Evolutionary conservation across 805 yeast species (phyloP).

Genomic region (Citeromyces nyonsensis): DNA sequence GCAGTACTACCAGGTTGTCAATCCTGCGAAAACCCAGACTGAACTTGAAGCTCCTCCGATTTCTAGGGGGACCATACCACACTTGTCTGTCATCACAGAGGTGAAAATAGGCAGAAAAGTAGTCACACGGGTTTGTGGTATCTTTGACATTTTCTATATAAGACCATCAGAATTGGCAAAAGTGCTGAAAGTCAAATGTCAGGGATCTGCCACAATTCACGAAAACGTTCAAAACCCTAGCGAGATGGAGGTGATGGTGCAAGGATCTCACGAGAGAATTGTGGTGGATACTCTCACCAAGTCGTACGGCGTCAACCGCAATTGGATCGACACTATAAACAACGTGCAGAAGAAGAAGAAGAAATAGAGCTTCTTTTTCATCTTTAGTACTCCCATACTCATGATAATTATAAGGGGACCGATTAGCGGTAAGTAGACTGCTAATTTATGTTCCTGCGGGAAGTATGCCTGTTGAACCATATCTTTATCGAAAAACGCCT

Average conservation of each 20-base stretch:
- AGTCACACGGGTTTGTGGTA: conserved; percentile 57
- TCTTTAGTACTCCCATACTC: conserved; percentile 21
- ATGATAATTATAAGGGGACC: conserved; percentile 74
- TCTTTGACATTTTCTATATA: conserved; percentile 53
- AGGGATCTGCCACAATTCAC: conserved; percentile 74
- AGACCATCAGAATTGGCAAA: conserved; percentile 52
- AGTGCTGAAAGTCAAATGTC: conserved; percentile 63
- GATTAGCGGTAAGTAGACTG: conserved; percentile 79
- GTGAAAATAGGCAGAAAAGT: conserved; percentile 70
- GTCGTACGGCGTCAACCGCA: conserved; percentile 43
- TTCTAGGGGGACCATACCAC: conserved; percentile 54
- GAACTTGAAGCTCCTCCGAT: conserved; percentile 17
- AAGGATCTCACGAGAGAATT: conserved; percentile 71
- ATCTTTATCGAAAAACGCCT: conserved; percentile 83
- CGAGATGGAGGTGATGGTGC: conserved; percentile 68
- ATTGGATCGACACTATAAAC: conserved; percentile 54
- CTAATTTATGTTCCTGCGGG: conserved; percentile 92
- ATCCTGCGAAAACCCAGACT: conserved; percentile 23
- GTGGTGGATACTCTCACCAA: conserved; percentile 44
- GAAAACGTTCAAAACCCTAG: conserved; percentile 35
- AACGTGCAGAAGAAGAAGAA: conserved; percentile 41
- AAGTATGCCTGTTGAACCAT: conserved; percentile 93
- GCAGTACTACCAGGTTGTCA: conserved; percentile 30
- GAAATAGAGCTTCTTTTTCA: conserved; percentile 5
- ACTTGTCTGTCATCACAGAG: conserved; percentile 51